A percentile compares a stretch with the other conserved stretches of the same genome.
Conservation (phyloP, 768 basidiomycete genomes). For the Amanita inopinata region DNA sequence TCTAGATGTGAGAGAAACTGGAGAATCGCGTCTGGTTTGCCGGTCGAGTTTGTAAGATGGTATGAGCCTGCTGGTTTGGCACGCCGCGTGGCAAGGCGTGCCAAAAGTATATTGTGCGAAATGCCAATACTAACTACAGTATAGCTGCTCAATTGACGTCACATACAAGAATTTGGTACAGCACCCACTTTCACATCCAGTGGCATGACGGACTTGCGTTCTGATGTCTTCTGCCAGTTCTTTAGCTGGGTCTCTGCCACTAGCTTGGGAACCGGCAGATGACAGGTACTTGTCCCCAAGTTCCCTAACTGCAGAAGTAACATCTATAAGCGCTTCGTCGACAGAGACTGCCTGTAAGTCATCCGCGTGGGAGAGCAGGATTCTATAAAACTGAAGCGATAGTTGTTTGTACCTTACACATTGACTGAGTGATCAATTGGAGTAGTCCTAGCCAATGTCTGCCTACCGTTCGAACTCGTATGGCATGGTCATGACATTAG, state of each 20-base stretch:
- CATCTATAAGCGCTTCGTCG: conserved; percentile 92
- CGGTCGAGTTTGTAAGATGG: conserved; percentile 39
- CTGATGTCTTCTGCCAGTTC: conserved; percentile 79
- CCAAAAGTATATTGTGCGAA: conserved; percentile 84
- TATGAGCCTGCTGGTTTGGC: conserved; percentile 90
- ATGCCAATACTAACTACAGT: conserved; percentile 82
- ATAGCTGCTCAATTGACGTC: background rate
- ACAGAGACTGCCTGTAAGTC: conserved; percentile 93
- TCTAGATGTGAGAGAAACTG: conserved; percentile 56
- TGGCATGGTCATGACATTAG: conserved; percentile 65
- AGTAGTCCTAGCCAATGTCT: background rate
- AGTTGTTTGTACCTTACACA: conserved; percentile 64
- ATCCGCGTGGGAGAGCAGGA: conserved; percentile 83
- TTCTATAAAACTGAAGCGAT: conserved; percentile 85
- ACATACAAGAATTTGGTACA: background rate
- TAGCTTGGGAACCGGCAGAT: conserved; percentile 15
- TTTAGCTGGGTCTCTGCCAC: conserved; percentile 50
- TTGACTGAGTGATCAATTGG: background rate
- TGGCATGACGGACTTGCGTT: conserved; percentile 62
- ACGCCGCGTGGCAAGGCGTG: conserved; percentile 79
- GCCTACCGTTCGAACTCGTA: conserved; percentile 85
- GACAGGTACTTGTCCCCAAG: conserved; percentile 17
- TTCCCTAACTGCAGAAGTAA: conserved; percentile 50
- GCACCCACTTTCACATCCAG: conserved; percentile 70
- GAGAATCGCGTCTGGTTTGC: conserved; percentile 32